Conservation (phyloP, 345 rosid species). For the Pistacia atlantica region DNA sequence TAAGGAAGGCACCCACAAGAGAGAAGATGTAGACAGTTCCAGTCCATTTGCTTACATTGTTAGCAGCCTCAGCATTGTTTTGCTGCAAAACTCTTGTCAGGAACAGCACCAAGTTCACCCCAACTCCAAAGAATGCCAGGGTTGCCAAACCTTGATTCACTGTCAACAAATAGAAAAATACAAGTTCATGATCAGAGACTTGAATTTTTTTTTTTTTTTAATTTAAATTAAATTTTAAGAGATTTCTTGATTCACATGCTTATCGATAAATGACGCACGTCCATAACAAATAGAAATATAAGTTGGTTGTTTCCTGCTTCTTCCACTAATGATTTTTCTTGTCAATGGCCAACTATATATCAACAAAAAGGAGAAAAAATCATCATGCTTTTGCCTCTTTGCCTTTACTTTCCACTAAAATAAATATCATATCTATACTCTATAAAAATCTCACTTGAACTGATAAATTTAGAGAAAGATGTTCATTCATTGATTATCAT, state of each 20-base stretch:
- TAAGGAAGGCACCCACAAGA: slow-evolving; percentile 92
- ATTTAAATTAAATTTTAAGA: background rate
- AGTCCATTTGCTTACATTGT: slow-evolving; percentile 99
- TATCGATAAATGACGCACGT: background rate
- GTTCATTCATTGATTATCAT: no score
- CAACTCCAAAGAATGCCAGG: slow-evolving; percentile 97
- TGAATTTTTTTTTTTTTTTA: background rate
- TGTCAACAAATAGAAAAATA: slow-evolving; percentile 21
- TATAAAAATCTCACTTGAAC: background rate
- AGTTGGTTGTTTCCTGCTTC: no score
- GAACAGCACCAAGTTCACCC: slow-evolving; percentile 93
- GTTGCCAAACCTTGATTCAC: slow-evolving; percentile 99
- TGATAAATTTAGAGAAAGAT: background rate
- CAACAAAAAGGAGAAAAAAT: background rate
- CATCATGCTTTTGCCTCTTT: background rate
- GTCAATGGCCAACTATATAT: background rate
- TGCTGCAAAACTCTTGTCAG: slow-evolving; percentile 91
- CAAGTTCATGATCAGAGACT: background rate
- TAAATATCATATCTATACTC: background rate
- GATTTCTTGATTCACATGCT: background rate
- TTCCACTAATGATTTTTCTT: background rate
- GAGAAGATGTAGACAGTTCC: slow-evolving; percentile 99
- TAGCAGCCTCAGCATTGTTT: slow-evolving; percentile 95
- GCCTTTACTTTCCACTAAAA: background rate
- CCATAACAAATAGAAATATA: background rate